These are phyloP conservation scores for Candida sonorensis DNA, from an alignment of 805 yeast genomes.

Conservation along the genomic window DNA sequence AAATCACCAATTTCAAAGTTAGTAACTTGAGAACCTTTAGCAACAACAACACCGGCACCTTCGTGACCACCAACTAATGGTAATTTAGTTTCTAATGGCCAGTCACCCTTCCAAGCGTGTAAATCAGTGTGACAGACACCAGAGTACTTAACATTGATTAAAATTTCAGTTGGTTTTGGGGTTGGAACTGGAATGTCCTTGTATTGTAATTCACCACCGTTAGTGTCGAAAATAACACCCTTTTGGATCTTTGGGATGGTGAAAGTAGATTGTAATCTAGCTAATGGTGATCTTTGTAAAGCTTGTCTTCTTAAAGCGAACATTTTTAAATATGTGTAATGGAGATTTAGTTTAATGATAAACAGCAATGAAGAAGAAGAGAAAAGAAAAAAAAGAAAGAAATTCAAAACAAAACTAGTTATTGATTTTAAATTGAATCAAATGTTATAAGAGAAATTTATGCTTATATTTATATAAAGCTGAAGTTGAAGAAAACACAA, in stretches of 20 bases:
- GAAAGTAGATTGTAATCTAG: conserved; percentile 23
- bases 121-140: conserved; percentile 74
- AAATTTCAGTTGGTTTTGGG: conserved; percentile 58
- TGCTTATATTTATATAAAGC: too few species aligned
- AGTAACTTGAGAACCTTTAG: conserved; percentile 50
- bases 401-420: too few species aligned
- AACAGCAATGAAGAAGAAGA: not conserved
- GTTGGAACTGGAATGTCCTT: conserved; percentile 67
- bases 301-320: conserved; percentile 13
- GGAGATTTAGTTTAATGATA: not conserved
- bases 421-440: too few species aligned
- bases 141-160: conserved; percentile 62
- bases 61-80: conserved; percentile 71
- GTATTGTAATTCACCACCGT: conserved; percentile 57
- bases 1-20: conserved; percentile 58
- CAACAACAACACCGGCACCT: conserved; percentile 69
- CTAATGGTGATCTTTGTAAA: conserved; percentile 10
- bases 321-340: conserved; percentile 6
- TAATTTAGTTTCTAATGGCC: conserved; percentile 53
- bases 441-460: too few species aligned
- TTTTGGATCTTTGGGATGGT: conserved; percentile 59
- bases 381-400: not conserved
- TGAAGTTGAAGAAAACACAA: too few species aligned
- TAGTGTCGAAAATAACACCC: conserved; percentile 63
- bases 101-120: conserved; percentile 70